Conservation (phyloP, 139 green algal species). For the Spirogloea muscicola region DNA sequence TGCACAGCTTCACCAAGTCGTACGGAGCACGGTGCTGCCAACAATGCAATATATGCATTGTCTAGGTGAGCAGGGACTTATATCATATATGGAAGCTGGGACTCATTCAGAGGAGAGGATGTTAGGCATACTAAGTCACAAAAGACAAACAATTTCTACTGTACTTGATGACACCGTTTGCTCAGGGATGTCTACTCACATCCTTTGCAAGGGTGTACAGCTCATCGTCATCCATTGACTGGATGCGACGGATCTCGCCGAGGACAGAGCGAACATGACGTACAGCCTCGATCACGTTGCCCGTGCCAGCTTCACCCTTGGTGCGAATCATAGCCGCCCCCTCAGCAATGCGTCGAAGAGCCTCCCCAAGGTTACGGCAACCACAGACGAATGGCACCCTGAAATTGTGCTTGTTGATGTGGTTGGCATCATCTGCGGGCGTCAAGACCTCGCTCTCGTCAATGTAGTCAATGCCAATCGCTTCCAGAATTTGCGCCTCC, state of each 20-base stretch:
- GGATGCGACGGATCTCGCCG: constrained; percentile 87
- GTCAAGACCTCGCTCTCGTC: constrained; percentile 98
- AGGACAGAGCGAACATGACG: constrained; percentile 88
- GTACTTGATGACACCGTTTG: background rate
- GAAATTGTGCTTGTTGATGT: constrained; percentile 99
- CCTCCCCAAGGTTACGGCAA: constrained; percentile 97
- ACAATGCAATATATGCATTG: no score
- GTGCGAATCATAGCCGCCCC: constrained; percentile 95
- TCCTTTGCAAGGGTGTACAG: constrained; percentile 98
- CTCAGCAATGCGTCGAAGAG: constrained; percentile 92
- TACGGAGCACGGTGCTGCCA: constrained; percentile 73
- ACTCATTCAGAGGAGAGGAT: no score
- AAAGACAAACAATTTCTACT: background rate
- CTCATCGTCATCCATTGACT: constrained; percentile 99
- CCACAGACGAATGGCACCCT: constrained; percentile 97
- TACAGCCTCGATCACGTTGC: constrained; percentile 98
- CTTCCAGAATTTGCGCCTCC: constrained; percentile 97
- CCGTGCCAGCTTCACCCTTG: constrained; percentile 89
- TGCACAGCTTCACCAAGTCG: constrained; percentile 89
- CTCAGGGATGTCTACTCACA: constrained; percentile 3
- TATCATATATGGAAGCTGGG: no score
- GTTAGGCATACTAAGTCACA: no score
- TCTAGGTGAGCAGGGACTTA: no score
- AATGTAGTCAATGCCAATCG: constrained; percentile 94
- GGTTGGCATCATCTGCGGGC: constrained; percentile 94